Percentiles rank a stretch among this genome's conserved stretches.
phyloP scores from a whole-genome alignment of 805 yeast genomes.

The Saccharomycopsis fibuligera region DNA sequence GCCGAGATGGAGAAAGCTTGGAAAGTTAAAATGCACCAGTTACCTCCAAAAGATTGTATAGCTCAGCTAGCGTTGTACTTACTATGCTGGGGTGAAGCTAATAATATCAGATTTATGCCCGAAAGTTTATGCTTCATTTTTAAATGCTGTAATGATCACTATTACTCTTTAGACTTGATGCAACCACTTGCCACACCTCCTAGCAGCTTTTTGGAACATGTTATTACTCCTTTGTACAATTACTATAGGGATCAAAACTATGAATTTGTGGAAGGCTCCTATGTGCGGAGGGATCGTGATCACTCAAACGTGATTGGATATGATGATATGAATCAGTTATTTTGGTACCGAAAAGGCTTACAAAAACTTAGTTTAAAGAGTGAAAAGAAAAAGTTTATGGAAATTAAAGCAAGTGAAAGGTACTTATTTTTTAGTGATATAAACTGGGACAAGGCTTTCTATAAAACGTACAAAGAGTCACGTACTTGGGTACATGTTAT shows the following conservation, averaged over 20 bases:
- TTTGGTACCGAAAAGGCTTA: constrained; percentile 75
- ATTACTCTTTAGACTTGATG: constrained; percentile 39
- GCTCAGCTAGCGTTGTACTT: constrained; percentile 64
- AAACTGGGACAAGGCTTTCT: constrained; percentile 61
- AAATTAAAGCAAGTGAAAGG: constrained; percentile 48
- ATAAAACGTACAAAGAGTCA: constrained; percentile 68
- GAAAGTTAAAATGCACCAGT: constrained; percentile 43
- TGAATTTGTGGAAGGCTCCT: constrained; percentile 36
- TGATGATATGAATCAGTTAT: constrained; percentile 83
- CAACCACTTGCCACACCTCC: constrained; percentile 28
- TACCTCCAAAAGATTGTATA: constrained; percentile 47
- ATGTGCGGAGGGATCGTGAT: constrained; percentile 48
- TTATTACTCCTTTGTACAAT: constrained; percentile 69
- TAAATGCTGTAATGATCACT: constrained; percentile 71
- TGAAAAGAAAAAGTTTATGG: constrained; percentile 42
- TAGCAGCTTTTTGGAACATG: constrained; percentile 52
- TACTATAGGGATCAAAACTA: constrained; percentile 52
- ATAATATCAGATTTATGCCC: constrained; percentile 80
- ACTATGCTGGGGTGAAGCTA: constrained; percentile 87
- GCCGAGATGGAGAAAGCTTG: constrained; percentile 45
- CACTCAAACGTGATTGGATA: constrained; percentile 72
- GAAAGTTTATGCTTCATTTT: constrained; percentile 82
- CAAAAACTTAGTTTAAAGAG: constrained; percentile 45
- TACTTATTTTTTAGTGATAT: constrained; percentile 48
- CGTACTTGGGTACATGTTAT: constrained; percentile 74